Percentiles rank a stretch among this genome's conserved stretches.
Evolutionary conservation across 2,329 filamentous ascomycete species (phyloP).

Genomic region (Ophiostoma ulmi): DNA sequence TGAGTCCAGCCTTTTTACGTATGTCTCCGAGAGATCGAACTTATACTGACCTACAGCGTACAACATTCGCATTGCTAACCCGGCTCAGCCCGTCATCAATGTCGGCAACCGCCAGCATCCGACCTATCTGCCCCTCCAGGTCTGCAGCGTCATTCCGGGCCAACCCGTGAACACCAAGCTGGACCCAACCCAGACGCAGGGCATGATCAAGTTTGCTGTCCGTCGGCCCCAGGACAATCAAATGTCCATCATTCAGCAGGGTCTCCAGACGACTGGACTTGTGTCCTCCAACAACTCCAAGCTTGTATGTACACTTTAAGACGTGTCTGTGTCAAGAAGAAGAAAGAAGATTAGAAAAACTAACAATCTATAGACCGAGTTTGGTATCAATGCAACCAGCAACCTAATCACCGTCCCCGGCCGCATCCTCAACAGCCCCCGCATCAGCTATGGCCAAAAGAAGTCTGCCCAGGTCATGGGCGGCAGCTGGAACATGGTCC

Average conservation of each 20-base stretch:
- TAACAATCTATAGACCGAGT: slow-evolving; percentile 32
- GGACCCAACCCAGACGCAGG: slow-evolving; percentile 46
- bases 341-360: neutral
- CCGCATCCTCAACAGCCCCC: slow-evolving; percentile 46
- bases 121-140: slow-evolving; percentile 54
- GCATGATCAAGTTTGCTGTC: slow-evolving; percentile 59
- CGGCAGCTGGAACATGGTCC: slow-evolving; percentile 56
- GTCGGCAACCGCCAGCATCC: slow-evolving; percentile 51
- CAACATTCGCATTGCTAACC: slow-evolving; percentile 35
- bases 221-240: slow-evolving; percentile 52
- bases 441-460: slow-evolving; percentile 45
- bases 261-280: slow-evolving; percentile 47
- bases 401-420: slow-evolving; percentile 58
- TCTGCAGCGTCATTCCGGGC: slow-evolving; percentile 52
- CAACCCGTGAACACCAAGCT: slow-evolving; percentile 51
- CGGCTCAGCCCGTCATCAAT: slow-evolving; percentile 51
- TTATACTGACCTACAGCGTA: slow-evolving; percentile 32
- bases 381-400: slow-evolving; percentile 45
- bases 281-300: slow-evolving; percentile 34
- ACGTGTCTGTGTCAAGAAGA: too few relatives aligned
- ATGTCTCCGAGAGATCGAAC: neutral
- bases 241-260: slow-evolving; percentile 47
- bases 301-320: slow-evolving; percentile 9
- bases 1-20: slow-evolving; percentile 31
- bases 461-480: slow-evolving; percentile 28